Percentiles rank a stretch among this genome's conserved stretches.
These are phyloP conservation scores for Bruguiera sexangula DNA, from an alignment of 345 rosid genomes.

Conservation along the genomic window DNA sequence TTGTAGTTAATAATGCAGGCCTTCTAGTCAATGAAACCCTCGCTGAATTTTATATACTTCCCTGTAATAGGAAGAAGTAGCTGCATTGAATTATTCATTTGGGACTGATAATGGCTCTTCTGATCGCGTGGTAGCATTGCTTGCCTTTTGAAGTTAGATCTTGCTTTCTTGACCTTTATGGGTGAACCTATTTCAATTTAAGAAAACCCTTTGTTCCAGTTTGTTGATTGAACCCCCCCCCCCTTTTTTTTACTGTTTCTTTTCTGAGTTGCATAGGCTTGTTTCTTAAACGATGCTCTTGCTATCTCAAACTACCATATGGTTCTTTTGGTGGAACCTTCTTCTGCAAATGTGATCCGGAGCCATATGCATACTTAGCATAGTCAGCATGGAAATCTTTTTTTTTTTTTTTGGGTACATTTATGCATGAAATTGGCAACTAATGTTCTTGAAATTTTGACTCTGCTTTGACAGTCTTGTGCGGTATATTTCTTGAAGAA, in stretches of 20 bases:
- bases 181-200: background rate
- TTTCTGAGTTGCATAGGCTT: background rate
- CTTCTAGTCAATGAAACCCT: constrained; percentile 7
- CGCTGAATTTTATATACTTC: constrained; percentile 7
- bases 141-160: background rate
- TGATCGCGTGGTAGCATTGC: background rate
- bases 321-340: no score
- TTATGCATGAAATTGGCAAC: constrained; percentile 1
- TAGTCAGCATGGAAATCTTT: background rate
- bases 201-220: background rate
- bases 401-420: background rate
- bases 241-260: background rate
- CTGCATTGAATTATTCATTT: background rate
- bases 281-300: no score
- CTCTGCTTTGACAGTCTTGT: constrained; percentile 10
- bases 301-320: no score
- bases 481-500: background rate
- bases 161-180: background rate
- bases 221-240: background rate
- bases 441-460: constrained; percentile 15
- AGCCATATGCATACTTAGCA: background rate
- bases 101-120: background rate
- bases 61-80: background rate
- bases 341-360: background rate
- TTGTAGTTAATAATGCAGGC: background rate